Evolutionary conservation across 129 eudicot genomes (phyloP).

Genomic region (Heracleum sosnowskyi): DNA sequence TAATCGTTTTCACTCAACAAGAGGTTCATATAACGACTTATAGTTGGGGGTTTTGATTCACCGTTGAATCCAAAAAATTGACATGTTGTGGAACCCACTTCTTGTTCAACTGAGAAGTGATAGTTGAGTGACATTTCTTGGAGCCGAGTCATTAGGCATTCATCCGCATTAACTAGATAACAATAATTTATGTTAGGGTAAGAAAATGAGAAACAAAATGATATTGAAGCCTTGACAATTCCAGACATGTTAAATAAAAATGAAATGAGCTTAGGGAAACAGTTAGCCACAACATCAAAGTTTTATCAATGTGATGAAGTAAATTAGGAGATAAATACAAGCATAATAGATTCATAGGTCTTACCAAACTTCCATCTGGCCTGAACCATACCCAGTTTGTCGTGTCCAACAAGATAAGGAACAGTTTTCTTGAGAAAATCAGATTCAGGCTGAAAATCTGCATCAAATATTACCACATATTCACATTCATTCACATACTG

Average conservation of each 20-base stretch:
- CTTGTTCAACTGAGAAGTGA: conserved; percentile 80
- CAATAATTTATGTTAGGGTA: background rate
- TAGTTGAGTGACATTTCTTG: conserved; percentile 88
- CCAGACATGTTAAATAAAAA: background rate
- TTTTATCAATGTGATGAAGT: background rate
- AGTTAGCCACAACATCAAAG: background rate
- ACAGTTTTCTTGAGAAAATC: conserved; percentile 65
- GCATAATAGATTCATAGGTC: conserved; percentile 3
- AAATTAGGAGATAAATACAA: background rate
- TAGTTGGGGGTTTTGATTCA: conserved; percentile 15
- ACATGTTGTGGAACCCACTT: conserved; percentile 83
- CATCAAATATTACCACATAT: conserved; percentile 71
- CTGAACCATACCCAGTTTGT: conserved; percentile 71
- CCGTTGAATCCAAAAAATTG: conserved; percentile 87
- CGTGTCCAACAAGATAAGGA: conserved; percentile 64
- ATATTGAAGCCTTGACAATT: background rate
- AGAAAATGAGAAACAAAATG: background rate
- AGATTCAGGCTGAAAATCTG: conserved; percentile 81
- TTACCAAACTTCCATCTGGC: conserved; percentile 92
- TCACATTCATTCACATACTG: conserved; percentile 60
- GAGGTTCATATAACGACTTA: background rate
- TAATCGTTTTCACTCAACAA: background rate
- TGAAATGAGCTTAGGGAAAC: background rate
- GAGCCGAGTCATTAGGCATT: conserved; percentile 77
- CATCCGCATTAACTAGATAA: conserved; percentile 61